These are phyloP conservation scores for Sclerotinia spermophila DNA, from an alignment of 2,329 filamentous ascomycete species.

Conservation along the genomic window DNA sequence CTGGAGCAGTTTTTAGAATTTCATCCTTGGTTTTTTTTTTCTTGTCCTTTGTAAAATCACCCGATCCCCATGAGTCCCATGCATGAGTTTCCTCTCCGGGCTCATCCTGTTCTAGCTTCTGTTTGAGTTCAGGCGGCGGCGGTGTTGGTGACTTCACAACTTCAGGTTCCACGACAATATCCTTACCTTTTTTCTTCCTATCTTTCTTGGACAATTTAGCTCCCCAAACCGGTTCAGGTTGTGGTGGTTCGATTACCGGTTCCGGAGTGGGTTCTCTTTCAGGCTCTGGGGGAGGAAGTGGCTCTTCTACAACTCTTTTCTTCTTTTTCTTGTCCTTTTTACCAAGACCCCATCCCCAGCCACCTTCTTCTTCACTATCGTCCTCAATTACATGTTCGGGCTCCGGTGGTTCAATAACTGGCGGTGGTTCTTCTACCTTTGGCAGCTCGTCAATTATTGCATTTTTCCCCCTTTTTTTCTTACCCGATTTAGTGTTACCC, in stretches of 20 bases:
- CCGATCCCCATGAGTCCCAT: conserved; percentile 35
- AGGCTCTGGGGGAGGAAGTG: conserved; percentile 13
- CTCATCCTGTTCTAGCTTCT: conserved; percentile 33
- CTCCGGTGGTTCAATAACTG: conserved; percentile 39
- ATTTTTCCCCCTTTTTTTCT: conserved; percentile 46
- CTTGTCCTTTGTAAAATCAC: conserved; percentile 42
- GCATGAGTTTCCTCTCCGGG: conserved; percentile 27
- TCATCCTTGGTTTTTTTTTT: conserved; percentile 21
- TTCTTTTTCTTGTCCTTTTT: conserved; percentile 40
- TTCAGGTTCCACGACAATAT: conserved; percentile 32
- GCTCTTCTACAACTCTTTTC: conserved; percentile 15
- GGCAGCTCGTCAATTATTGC: conserved; percentile 48
- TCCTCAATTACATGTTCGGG: conserved; percentile 37
- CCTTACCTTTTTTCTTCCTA: conserved; percentile 44
- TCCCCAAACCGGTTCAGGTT: background rate
- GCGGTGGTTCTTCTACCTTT: conserved; percentile 41
- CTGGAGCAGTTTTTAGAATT: conserved; percentile 4
- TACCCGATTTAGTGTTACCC: conserved; percentile 27
- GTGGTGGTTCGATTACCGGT: conserved; percentile 20
- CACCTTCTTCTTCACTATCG: background rate
- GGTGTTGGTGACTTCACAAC: conserved; percentile 30
- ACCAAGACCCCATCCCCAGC: conserved; percentile 37
- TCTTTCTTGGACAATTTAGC: conserved; percentile 47
- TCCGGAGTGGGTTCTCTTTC: conserved; percentile 29
- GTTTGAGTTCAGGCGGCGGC: conserved; percentile 33